Evolutionary conservation across 345 rosid species (phyloP), one percentile per base, ranked within the genome.

Genomic region (Melastoma malabathricum): DNA sequence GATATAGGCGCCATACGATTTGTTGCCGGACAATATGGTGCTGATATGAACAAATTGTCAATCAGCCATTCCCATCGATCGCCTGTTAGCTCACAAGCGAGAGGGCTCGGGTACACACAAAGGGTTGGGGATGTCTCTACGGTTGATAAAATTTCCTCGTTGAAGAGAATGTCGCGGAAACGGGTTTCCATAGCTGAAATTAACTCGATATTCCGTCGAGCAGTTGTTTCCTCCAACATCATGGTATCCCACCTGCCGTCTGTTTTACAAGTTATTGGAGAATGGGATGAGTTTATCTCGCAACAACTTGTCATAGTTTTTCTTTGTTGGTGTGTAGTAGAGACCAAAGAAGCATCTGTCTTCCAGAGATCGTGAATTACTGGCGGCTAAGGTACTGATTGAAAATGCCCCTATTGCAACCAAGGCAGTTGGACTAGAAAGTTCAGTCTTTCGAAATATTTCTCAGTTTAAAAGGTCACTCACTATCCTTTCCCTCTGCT

Each of bases 381-480:
- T 76, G 19, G 67, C 73, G 51, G 90, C 72, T 27, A 81, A 63
- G 70, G 48, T 51, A 31, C 64, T 71, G 74, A 83, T 89, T 48
- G 70, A 69, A 59, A 73, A 70, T n/a, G 94, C 81, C 56, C 79
- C 75, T 60, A 22, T 48, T 55, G 49, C 55, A 20, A 65, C 57
- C 25, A 50, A 59, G 19, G n/a, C 34, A 12, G 58, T 62, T 0
- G 80, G 72, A 57, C 76, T 83, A 18, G 13, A 69, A 48, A 65
- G 81, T 27, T 74, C 72, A 27, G 56, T 77, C 51, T 86, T 81
- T 68, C 74, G 71, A 61, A 83, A 89, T 64, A 18, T 80, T 59
- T 86, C 97, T 53, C 72, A 15, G 68, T 86, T 89, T 72, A 60
- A 48, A 68, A 79, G 83, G 97, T 77, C 23, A 48, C 22, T 54